Conservation (phyloP, 176 grass and related monocot species). For the Cenchrus americanus region DNA sequence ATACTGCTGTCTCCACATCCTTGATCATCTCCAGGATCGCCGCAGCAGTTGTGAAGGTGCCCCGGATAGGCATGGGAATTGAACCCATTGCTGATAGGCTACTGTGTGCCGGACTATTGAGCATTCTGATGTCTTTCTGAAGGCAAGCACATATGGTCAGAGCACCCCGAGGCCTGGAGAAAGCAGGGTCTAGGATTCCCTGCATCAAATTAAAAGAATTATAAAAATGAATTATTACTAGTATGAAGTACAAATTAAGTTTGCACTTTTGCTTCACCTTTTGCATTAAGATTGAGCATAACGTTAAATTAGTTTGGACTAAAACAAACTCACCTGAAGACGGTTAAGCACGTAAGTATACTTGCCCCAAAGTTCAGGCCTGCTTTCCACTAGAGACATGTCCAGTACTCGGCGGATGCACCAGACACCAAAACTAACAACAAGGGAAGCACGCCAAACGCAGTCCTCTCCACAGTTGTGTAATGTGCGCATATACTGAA, state of each 20-base stretch:
- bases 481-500: conserved; percentile 42
- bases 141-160: conserved; percentile 62
- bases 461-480: conserved; percentile 88
- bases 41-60: conserved; percentile 68
- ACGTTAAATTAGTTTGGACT: conserved; percentile 1
- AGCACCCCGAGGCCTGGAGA: conserved; percentile 66
- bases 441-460: conserved; percentile 68
- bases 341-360: conserved; percentile 98
- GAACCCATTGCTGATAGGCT: conserved; percentile 8
- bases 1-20: conserved; percentile 75
- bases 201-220: conserved; percentile 43
- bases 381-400: conserved; percentile 85
- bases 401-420: conserved; percentile 75
- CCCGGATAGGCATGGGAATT: conserved; percentile 33
- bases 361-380: conserved; percentile 99
- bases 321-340: conserved; percentile 71
- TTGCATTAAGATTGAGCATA: neutral
- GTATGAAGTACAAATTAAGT: neutral
- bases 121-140: conserved; percentile 48
- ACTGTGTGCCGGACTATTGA: conserved; percentile 26
- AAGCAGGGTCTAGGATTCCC: conserved; percentile 88
- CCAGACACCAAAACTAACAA: conserved; percentile 97
- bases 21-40: conserved; percentile 81
- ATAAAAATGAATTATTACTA: neutral
- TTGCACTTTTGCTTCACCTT: neutral